Evolutionary conservation across 768 basidiomycete species (phyloP).

Genomic region (Pleurotus djamor): DNA sequence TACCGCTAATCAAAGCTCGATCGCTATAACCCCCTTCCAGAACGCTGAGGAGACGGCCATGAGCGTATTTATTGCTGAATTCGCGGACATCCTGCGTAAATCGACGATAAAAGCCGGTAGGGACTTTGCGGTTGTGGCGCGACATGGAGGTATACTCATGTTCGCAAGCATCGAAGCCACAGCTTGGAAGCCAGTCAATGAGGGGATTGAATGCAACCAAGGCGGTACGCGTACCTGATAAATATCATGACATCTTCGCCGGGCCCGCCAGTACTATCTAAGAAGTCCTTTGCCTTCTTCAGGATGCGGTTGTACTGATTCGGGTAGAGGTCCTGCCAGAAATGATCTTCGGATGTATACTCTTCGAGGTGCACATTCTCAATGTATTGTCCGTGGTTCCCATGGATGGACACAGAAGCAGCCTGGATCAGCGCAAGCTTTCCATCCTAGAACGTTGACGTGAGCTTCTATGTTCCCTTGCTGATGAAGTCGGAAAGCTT

Average conservation of each 20-base stretch:
- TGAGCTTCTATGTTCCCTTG: neutral
- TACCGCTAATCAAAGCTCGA: conserved; percentile 79
- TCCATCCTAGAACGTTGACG: conserved; percentile 58
- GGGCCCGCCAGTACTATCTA: conserved; percentile 60
- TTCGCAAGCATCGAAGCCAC: conserved; percentile 93
- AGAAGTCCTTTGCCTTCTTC: conserved; percentile 66
- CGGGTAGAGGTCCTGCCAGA: conserved; percentile 74
- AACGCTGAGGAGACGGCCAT: conserved; percentile 78
- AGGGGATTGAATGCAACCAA: neutral
- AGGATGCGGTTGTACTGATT: conserved; percentile 61
- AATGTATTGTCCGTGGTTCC: conserved; percentile 84
- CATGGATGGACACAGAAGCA: conserved; percentile 79
- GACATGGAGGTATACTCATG: conserved; percentile 93
- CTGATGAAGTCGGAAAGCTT: too few relatives aligned
- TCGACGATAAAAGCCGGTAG: conserved; percentile 79
- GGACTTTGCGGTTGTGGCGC: conserved; percentile 84
- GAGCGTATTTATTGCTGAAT: conserved; percentile 64
- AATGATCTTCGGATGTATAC: conserved; percentile 70
- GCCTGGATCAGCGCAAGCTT: conserved; percentile 77
- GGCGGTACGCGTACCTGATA: conserved; percentile 62
- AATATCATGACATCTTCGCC: conserved; percentile 77
- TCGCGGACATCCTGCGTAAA: conserved; percentile 72
- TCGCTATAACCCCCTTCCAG: conserved; percentile 97
- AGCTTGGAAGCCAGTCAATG: conserved; percentile 40
- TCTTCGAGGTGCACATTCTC: conserved; percentile 83